Evolutionary conservation across 1,284 basidiomycete species (phyloP).

Genomic region (Austropuccinia psidii): DNA sequence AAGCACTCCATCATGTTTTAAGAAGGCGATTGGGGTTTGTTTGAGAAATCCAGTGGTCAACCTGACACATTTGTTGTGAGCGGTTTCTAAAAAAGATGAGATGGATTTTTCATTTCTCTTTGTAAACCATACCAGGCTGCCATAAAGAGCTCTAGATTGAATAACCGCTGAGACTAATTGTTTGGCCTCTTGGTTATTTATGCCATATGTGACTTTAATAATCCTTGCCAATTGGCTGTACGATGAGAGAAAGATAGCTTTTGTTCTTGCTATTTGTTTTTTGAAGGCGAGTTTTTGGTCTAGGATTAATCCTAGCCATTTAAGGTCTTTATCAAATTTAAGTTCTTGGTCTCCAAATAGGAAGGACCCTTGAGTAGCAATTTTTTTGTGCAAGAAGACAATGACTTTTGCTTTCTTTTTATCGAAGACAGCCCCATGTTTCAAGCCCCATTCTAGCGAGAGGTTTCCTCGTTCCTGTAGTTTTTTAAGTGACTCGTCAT

Average conservation of each 20-base stretch:
- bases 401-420: not conserved
- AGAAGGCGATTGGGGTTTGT: not conserved
- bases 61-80: no score
- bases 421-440: conserved; percentile 6
- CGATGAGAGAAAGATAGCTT: conserved; percentile 41
- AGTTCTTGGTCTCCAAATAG: not conserved
- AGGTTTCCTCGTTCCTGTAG: not conserved
- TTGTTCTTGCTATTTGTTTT: conserved; percentile 43
- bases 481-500: not conserved
- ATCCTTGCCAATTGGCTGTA: conserved; percentile 46
- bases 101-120: conserved; percentile 38
- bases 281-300: conserved; percentile 44
- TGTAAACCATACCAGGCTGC: conserved; percentile 47
- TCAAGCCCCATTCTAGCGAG: not conserved
- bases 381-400: not conserved
- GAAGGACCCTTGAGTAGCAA: not conserved
- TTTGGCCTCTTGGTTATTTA: conserved; percentile 44
- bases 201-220: conserved; percentile 48
- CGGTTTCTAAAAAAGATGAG: no score
- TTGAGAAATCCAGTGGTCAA: not conserved
- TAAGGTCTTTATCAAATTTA: not conserved
- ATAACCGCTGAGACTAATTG: conserved; percentile 47
- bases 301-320: conserved; percentile 48
- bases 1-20: not conserved
- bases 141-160: conserved; percentile 47